Evolutionary conservation across 768 basidiomycete genomes (phyloP).

Genomic region (Rhodotorula taiwanensis): DNA sequence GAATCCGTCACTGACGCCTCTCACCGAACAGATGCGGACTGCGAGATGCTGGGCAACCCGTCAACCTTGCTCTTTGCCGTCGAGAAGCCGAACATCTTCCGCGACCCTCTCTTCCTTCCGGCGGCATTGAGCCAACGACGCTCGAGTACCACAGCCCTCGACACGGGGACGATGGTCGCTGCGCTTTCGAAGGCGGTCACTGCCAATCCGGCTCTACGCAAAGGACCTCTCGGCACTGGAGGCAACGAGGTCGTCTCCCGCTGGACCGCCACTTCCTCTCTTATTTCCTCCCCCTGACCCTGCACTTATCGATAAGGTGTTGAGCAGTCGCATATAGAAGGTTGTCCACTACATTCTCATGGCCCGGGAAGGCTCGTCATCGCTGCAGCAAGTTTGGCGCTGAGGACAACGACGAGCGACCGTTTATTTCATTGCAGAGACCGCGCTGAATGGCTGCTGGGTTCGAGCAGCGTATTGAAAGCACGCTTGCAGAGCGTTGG

Average conservation of each 20-base stretch:
- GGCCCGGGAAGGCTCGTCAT: no score
- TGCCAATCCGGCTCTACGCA: neutral
- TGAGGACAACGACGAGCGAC: no score
- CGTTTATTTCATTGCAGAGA: no score
- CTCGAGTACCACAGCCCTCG: no score
- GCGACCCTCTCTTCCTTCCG: slow-evolving; percentile 25
- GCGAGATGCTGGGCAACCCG: slow-evolving; percentile 20
- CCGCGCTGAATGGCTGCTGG: no score
- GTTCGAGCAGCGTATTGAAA: no score
- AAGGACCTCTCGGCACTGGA: slow-evolving; percentile 20
- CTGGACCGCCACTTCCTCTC: slow-evolving; percentile 19
- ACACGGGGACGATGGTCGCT: neutral
- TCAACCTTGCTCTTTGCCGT: slow-evolving; percentile 32
- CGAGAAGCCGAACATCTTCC: slow-evolving; percentile 36
- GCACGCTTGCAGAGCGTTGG: no score
- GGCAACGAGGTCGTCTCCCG: slow-evolving; percentile 30
- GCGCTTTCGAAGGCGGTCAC: neutral
- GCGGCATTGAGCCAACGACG: neutral
- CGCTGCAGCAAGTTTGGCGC: no score
- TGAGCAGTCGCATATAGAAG: no score
- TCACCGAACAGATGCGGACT: slow-evolving; percentile 8
- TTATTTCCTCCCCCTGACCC: no score
- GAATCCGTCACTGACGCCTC: neutral
- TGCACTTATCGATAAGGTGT: no score
- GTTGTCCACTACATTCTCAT: no score